These are phyloP conservation scores for Chalciporus pseudorubinellus DNA, from an alignment of 768 basidiomycete species.

Conservation along the genomic window DNA sequence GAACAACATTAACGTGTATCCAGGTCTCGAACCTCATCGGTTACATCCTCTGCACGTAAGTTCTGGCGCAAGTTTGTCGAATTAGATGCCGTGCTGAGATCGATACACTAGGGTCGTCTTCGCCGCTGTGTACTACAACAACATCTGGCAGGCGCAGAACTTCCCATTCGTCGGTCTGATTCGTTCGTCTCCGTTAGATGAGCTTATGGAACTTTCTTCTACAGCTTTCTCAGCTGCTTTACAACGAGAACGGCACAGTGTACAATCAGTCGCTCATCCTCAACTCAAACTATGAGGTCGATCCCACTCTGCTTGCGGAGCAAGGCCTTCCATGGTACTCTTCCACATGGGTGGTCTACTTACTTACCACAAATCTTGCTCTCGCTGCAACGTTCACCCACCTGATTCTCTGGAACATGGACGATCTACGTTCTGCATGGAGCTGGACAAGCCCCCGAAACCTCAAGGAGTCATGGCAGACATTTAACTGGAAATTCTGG, in stretches of 20 bases:
- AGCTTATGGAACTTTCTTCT: slow-evolving; percentile 5
- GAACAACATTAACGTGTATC: not conserved
- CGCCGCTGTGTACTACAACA: slow-evolving; percentile 41
- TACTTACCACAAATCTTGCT: slow-evolving; percentile 22
- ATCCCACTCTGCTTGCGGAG: slow-evolving; percentile 44
- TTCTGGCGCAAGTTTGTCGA: not conserved
- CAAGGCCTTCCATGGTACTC: slow-evolving; percentile 36
- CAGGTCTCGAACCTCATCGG: slow-evolving; percentile 49
- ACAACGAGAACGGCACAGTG: slow-evolving; percentile 48
- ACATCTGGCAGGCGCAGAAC: slow-evolving; percentile 56
- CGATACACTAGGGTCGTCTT: slow-evolving; percentile 33
- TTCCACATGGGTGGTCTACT: slow-evolving; percentile 20
- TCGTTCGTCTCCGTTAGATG: not conserved
- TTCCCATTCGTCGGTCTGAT: slow-evolving; percentile 56
- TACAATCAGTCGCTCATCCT: slow-evolving; percentile 57
- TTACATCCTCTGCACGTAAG: slow-evolving; percentile 54
- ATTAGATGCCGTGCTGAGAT: not conserved
- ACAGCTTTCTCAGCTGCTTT: slow-evolving; percentile 47
- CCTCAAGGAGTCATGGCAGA: slow-evolving; percentile 25
- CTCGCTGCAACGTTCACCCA: slow-evolving; percentile 51
- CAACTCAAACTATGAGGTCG: slow-evolving; percentile 49
- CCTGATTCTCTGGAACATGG: slow-evolving; percentile 50
- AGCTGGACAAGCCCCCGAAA: slow-evolving; percentile 38
- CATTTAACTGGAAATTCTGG: slow-evolving; percentile 39
- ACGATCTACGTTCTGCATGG: slow-evolving; percentile 49